A percentile compares a stretch with the other conserved stretches of the same genome.
phyloP scores from a whole-genome alignment of 1,284 basidiomycete genomes.

The Schizopora paradoxa region DNA sequence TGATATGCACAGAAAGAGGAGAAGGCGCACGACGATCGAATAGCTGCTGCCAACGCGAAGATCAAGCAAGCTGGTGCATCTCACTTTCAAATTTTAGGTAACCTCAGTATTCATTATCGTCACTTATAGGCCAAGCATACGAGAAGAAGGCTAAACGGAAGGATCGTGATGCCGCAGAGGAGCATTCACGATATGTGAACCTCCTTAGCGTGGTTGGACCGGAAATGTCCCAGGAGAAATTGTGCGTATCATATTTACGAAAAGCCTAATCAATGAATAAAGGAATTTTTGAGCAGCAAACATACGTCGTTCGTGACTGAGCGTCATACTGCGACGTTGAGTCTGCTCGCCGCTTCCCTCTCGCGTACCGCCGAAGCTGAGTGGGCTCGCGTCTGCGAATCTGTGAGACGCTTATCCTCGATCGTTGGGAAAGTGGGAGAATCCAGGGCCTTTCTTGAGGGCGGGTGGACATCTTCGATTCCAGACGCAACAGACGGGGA shows the following conservation, averaged over 20 bases:
- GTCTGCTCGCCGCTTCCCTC: constrained; percentile 55
- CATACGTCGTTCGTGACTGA: constrained; percentile 60
- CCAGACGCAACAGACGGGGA: constrained; percentile 44
- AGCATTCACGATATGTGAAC: constrained; percentile 71
- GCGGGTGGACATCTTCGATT: constrained; percentile 56
- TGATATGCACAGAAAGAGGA: constrained; percentile 60
- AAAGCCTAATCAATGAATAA: constrained; percentile 7
- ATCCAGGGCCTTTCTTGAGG: constrained; percentile 69
- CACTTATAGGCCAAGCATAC: constrained; percentile 50
- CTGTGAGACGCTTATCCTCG: constrained; percentile 57
- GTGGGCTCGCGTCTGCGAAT: constrained; percentile 69
- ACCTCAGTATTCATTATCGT: constrained; percentile 1
- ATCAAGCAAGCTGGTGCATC: constrained; percentile 68
- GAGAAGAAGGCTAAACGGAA: constrained; percentile 77
- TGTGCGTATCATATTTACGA: constrained; percentile 39
- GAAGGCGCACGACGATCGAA: constrained; percentile 65
- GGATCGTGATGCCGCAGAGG: constrained; percentile 59
- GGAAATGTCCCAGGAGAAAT: constrained; percentile 73
- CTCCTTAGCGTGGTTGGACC: constrained; percentile 67
- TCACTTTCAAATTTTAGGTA: not conserved
- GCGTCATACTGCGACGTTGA: constrained; percentile 52
- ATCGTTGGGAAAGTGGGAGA: constrained; percentile 63
- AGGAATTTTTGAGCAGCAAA: constrained; percentile 41
- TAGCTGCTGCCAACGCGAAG: constrained; percentile 61
- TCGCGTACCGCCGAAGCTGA: constrained; percentile 69